Evolutionary conservation across 2,329 filamentous ascomycete species (phyloP).

Genomic region (Colletotrichum neosansevieriae): DNA sequence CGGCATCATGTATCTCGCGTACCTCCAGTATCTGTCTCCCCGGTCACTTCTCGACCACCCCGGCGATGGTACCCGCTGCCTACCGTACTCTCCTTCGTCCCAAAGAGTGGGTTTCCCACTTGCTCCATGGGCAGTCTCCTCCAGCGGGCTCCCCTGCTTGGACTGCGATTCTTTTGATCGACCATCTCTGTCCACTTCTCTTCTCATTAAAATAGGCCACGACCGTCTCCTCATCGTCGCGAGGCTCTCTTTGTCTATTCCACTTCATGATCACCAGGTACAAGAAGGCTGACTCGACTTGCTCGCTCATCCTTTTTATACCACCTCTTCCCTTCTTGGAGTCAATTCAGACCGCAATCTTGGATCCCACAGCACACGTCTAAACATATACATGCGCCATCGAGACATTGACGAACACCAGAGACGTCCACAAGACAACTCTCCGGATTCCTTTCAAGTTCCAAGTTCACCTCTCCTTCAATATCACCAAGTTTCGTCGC

Average conservation of each 20-base stretch:
- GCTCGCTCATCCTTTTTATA: constrained; percentile 29
- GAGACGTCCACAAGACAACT: neutral
- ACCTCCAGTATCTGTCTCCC: constrained; percentile 25
- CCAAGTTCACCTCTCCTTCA: neutral
- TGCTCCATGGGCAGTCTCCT: constrained; percentile 14
- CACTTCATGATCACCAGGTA: constrained; percentile 45
- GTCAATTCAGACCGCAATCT: neutral
- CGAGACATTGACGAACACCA: neutral
- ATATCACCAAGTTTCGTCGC: neutral
- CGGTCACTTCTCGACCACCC: constrained; percentile 24
- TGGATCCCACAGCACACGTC: neutral
- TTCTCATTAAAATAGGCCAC: constrained; percentile 39
- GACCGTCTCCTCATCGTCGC: constrained; percentile 32
- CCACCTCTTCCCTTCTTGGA: neutral
- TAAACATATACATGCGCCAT: constrained; percentile 48
- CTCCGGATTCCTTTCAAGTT: neutral
- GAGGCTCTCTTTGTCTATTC: constrained; percentile 35
- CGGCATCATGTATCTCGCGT: constrained; percentile 32
- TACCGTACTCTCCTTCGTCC: constrained; percentile 24
- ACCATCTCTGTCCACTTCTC: constrained; percentile 35
- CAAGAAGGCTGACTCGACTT: constrained; percentile 46
- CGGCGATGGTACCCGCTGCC: constrained; percentile 22
- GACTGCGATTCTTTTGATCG: constrained; percentile 35
- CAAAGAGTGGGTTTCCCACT: constrained; percentile 29
- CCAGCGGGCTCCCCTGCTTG: constrained; percentile 23